Evolutionary conservation across 192 early-diverging fungal genomes (phyloP).

Genomic region (Linnemannia exigua): DNA sequence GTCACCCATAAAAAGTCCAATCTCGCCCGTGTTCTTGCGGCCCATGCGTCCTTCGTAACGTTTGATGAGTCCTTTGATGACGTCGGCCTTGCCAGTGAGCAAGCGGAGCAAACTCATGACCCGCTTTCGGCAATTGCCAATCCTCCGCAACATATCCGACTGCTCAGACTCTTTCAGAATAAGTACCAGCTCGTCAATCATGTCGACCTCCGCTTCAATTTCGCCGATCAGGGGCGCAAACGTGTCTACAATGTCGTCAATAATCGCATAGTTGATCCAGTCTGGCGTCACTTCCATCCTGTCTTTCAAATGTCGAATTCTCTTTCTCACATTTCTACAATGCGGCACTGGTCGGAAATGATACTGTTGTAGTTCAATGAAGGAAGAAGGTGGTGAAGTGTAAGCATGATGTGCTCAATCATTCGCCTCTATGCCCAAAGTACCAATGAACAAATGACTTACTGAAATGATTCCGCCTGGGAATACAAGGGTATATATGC

Average conservation of each 20-base stretch:
- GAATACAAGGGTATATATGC: conserved; percentile 63
- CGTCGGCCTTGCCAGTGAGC: conserved; percentile 66
- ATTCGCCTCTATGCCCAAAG: background rate
- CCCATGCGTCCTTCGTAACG: conserved; percentile 62
- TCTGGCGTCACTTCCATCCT: conserved; percentile 77
- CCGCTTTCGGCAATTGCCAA: conserved; percentile 63
- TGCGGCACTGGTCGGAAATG: conserved; percentile 74
- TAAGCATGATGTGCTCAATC: background rate
- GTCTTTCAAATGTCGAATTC: conserved; percentile 79
- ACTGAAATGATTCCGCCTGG: conserved; percentile 66
- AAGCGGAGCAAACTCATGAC: conserved; percentile 65
- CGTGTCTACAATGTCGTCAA: conserved; percentile 85
- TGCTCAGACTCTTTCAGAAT: conserved; percentile 80
- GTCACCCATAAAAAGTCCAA: conserved; percentile 81
- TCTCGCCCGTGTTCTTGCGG: conserved; percentile 66
- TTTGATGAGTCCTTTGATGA: conserved; percentile 69
- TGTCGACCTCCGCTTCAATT: conserved; percentile 85
- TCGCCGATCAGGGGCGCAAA: conserved; percentile 82
- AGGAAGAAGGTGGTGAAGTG: background rate
- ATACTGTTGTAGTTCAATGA: conserved; percentile 61
- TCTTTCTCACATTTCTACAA: conserved; percentile 73
- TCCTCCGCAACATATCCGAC: conserved; percentile 66
- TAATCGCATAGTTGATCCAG: conserved; percentile 76
- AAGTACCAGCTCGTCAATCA: conserved; percentile 86
- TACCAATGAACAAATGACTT: conserved; percentile 8